phyloP scores from a whole-genome alignment of 345 rosid species.

The Mallotus nudiflorus region DNA sequence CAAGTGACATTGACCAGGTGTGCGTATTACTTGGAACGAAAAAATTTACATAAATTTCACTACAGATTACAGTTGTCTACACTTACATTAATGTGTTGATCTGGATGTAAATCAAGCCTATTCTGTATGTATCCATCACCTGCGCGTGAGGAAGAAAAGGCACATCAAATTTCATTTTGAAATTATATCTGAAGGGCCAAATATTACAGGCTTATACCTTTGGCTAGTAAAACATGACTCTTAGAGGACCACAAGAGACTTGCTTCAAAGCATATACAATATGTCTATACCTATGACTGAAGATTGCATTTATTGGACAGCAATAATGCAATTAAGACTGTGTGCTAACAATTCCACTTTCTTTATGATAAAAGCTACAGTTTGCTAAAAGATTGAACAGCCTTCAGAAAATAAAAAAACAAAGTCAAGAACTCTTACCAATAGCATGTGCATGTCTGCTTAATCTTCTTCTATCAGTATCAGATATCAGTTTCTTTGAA shows the following conservation, averaged over 20 bases:
- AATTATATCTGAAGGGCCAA: not conserved
- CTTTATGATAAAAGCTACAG: too few species aligned
- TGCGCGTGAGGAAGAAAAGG: conserved; percentile 24
- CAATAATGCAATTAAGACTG: too few species aligned
- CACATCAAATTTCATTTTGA: not conserved
- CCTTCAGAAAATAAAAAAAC: not conserved
- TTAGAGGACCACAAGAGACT: not conserved
- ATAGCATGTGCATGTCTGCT: conserved; percentile 42
- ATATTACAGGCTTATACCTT: not conserved
- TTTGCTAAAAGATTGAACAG: too few species aligned
- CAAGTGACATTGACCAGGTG: not conserved
- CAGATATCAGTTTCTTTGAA: conserved; percentile 54
- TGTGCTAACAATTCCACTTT: too few species aligned
- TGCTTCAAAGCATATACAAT: too few species aligned
- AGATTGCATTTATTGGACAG: too few species aligned
- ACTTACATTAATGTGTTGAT: conserved; percentile 45
- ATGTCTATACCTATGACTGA: too few species aligned
- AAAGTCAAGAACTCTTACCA: conserved; percentile 35
- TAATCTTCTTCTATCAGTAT: conserved; percentile 33
- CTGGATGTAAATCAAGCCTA: conserved; percentile 40
- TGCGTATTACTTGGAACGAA: not conserved
- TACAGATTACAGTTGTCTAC: not conserved
- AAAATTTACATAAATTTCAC: not conserved
- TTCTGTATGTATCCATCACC: conserved; percentile 37
- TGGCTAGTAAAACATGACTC: not conserved